Percentiles rank a stretch among this genome's conserved stretches.
phyloP scores from a whole-genome alignment of 345 rosid species.

The Excoecaria agallocha region DNA sequence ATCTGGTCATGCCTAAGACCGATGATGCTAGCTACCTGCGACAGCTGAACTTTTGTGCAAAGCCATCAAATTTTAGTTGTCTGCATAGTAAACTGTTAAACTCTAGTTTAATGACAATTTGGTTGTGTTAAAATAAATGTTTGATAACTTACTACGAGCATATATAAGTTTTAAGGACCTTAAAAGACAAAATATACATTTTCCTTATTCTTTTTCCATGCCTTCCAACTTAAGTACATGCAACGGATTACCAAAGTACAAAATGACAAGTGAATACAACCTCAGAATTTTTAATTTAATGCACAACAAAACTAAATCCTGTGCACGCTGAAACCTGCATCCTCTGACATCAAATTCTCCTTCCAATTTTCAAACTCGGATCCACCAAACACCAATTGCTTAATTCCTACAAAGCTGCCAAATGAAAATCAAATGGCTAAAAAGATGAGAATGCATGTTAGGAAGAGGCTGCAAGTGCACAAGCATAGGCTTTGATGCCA shows the following conservation, averaged over 20 bases:
- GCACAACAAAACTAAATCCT: conserved; percentile 40
- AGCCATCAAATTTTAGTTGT: too few relatives aligned
- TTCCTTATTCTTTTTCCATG: neutral
- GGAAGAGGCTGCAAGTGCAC: neutral
- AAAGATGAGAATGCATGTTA: neutral
- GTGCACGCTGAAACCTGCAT: conserved; percentile 64
- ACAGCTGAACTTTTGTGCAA: too few relatives aligned
- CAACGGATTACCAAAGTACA: neutral
- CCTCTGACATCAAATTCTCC: conserved; percentile 67
- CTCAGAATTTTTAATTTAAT: neutral
- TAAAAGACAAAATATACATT: neutral
- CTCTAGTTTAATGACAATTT: too few relatives aligned
- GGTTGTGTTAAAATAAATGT: too few relatives aligned
- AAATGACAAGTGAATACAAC: neutral
- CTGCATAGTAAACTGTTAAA: too few relatives aligned
- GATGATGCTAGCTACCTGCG: too few relatives aligned
- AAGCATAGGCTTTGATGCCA: neutral
- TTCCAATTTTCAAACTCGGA: conserved; percentile 80
- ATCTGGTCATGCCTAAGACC: too few relatives aligned
- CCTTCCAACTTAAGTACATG: neutral
- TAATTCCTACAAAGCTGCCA: conserved; percentile 75
- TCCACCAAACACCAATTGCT: conserved; percentile 84
- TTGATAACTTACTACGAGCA: too few relatives aligned
- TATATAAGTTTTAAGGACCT: too few relatives aligned
- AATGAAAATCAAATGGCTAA: conserved; percentile 2